These are phyloP conservation scores for Trametes cingulata DNA, from an alignment of 768 basidiomycete species.

Conservation along the genomic window DNA sequence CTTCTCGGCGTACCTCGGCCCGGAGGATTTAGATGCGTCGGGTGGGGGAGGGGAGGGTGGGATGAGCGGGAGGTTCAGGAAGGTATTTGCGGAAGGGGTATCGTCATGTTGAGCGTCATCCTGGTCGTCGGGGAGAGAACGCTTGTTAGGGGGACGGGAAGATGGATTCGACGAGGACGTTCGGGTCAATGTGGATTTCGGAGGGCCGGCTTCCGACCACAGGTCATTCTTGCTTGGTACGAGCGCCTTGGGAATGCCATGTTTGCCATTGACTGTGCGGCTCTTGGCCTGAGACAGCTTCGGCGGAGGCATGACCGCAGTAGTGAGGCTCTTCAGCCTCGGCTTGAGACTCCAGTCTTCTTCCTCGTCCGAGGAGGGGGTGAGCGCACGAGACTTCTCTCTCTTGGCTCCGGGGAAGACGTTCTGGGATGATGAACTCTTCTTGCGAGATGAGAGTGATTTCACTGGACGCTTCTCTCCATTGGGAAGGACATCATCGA, in stretches of 20 bases:
- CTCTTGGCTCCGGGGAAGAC: constrained; percentile 13
- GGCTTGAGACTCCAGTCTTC: constrained; percentile 23
- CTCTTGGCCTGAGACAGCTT: constrained; percentile 3
- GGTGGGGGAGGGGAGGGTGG: constrained; percentile 71
- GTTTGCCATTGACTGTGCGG: constrained; percentile 13
- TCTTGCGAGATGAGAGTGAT: constrained; percentile 10
- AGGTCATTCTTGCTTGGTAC: constrained; percentile 29
- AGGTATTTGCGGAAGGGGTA: constrained; percentile 13
- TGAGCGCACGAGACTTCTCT: constrained; percentile 22
- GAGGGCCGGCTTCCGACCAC: constrained; percentile 19
- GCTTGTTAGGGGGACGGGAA: constrained; percentile 43
- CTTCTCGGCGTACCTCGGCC: constrained; percentile 26
- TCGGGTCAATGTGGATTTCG: background rate
- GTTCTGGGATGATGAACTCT: constrained; percentile 1
- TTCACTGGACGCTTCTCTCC: constrained; percentile 11
- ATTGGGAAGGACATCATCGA: constrained; percentile 45
- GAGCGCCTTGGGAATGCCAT: constrained; percentile 19
- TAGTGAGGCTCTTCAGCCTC: constrained; percentile 26
- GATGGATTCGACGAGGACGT: constrained; percentile 4
- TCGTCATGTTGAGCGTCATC: constrained; percentile 20
- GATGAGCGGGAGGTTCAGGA: constrained; percentile 42
- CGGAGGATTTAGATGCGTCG: constrained; percentile 19
- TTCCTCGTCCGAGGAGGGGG: constrained; percentile 26
- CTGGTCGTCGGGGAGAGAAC: constrained; percentile 40
- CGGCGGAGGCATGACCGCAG: background rate